Conservation (phyloP, 179 eudicot genomes). For the Gypsophila paniculata region DNA sequence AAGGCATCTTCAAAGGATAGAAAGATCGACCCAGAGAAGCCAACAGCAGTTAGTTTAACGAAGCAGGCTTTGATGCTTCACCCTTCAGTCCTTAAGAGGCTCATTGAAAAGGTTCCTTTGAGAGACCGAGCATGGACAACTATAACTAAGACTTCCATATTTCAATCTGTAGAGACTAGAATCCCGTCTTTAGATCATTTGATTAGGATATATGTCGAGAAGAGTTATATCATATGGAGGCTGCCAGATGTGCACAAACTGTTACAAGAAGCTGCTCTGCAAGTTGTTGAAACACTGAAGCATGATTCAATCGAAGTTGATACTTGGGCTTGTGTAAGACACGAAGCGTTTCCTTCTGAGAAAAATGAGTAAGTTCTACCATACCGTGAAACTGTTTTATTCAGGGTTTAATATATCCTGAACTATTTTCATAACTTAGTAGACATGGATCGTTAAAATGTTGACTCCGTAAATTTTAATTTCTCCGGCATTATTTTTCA, state of each 20-base stretch:
- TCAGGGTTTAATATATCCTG: not conserved
- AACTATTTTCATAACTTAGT: not conserved
- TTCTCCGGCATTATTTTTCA: slow-evolving; percentile 21
- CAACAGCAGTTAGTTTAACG: slow-evolving; percentile 64
- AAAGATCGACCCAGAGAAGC: slow-evolving; percentile 36
- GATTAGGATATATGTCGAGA: slow-evolving; percentile 76
- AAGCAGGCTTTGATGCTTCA: slow-evolving; percentile 94
- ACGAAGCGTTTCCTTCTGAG: slow-evolving; percentile 81
- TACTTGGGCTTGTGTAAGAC: slow-evolving; percentile 87
- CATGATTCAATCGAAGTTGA: slow-evolving; percentile 49
- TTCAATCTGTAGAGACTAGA: slow-evolving; percentile 51
- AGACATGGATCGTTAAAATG: not conserved
- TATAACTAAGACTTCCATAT: slow-evolving; percentile 50
- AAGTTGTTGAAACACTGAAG: slow-evolving; percentile 54
- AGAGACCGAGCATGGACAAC: slow-evolving; percentile 67
- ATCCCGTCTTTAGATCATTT: slow-evolving; percentile 78
- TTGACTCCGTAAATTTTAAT: not conserved
- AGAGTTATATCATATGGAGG: slow-evolving; percentile 91
- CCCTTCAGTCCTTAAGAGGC: slow-evolving; percentile 68
- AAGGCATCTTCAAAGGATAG: slow-evolving; percentile 25
- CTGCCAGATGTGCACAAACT: slow-evolving; percentile 80
- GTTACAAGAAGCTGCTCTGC: slow-evolving; percentile 65
- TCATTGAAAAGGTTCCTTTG: slow-evolving; percentile 79
- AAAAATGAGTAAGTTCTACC: slow-evolving; percentile 73
- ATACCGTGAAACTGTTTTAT: not conserved